Evolutionary conservation across 2,329 filamentous ascomycete genomes (phyloP).

Genomic region (Colletotrichum sublineola): DNA sequence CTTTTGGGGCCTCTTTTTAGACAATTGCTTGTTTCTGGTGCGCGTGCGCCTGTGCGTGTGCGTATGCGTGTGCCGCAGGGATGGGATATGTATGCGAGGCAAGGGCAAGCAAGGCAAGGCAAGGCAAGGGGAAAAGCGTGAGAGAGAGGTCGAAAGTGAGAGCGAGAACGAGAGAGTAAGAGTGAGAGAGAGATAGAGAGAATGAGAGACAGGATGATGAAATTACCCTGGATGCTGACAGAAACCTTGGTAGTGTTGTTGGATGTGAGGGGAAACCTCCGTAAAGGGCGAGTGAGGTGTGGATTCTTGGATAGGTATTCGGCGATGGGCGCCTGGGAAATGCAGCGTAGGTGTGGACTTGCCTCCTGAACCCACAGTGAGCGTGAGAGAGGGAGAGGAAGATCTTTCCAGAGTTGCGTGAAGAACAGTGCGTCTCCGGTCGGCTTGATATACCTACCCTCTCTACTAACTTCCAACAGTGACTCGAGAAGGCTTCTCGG

Average conservation of each 20-base stretch:
- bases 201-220: background rate
- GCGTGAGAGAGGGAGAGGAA: background rate
- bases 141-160: background rate
- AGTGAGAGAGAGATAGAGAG: background rate
- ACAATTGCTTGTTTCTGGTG: background rate
- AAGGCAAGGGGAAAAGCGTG: background rate
- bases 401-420: background rate
- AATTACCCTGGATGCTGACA: background rate
- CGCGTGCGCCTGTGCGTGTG: background rate
- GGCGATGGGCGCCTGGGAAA: background rate
- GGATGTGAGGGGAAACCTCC: constrained; percentile 6
- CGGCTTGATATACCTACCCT: background rate
- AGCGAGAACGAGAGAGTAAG: background rate
- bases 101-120: background rate
- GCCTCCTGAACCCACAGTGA: background rate
- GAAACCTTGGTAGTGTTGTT: background rate
- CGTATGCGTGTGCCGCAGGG: background rate
- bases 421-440: background rate
- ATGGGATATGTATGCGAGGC: background rate
- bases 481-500: background rate
- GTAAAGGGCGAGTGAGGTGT: constrained; percentile 9
- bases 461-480: background rate
- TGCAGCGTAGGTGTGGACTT: background rate
- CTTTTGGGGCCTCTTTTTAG: background rate
- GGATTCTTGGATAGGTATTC: constrained; percentile 2